Base-by-base conservation (phyloP, 805 yeast genomes). In the Ogataea kodamae region DNA sequence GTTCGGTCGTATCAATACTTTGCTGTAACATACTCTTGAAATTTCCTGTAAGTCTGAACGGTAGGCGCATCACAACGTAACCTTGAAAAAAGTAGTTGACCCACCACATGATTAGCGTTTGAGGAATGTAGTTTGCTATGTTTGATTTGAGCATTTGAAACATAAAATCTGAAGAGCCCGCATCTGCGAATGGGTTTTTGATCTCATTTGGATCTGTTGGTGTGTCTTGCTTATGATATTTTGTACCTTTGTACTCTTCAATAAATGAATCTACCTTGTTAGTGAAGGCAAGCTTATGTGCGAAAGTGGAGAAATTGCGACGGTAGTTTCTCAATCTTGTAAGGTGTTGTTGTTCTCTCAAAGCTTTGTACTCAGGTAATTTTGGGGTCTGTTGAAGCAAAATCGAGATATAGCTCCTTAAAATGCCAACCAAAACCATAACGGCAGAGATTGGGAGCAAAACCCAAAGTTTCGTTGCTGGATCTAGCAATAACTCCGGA, bases 101-200 rank as follows among this genome's bases (percentile, higher is more conserved):
- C 96, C 97, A 92, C 52, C 88, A 87, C 96, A 92, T 89, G 45
- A 89, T 82, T 23, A 89, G 58, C 0, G 96, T 86, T 62, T 92
- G 97, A 2, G 97, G 97, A 12, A 88, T 74, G 55, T 80, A 85
- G 59, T 78, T 85, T 53, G 89, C 80, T 44, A 87, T 64, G 54
- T 87, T 89, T 6, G 81, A 80, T 54, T 87, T 87, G 39, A 88
- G 73, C 80, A 85, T 79, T 29, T 70, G 72, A 67, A 80, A 68
- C 69, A 92, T 63, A 14, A 79, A 75, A 36, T 88, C 96, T 41
- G 80, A 70, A 17, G 81, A 68, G 29, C 68, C 66, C 3, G 94
- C 81, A 49, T 86, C 95, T 2, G 76, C 59, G 28, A 87, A 68
- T 12, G 90, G 86, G 43, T 81, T 80, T 10, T 65, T 57, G 1